These are phyloP conservation scores for Cercospora brassicicola DNA, from an alignment of 2,329 filamentous ascomycete species.

Conservation along the genomic window DNA sequence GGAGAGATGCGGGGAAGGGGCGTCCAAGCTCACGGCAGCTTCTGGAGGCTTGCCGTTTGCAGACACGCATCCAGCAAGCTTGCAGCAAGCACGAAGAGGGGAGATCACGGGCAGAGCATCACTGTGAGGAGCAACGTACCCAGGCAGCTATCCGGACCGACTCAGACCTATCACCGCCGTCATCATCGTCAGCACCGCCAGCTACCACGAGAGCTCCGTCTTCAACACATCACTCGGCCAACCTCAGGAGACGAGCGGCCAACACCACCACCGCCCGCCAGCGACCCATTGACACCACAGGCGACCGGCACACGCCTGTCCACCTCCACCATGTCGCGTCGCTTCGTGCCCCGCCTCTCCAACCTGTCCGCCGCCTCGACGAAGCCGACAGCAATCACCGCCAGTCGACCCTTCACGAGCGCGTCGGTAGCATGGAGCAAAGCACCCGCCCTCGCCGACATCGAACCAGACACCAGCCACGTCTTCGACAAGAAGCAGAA, in stretches of 20 bases:
- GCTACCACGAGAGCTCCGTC: background rate
- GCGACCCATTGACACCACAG: background rate
- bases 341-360: conserved; percentile 26
- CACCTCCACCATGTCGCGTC: conserved; percentile 26
- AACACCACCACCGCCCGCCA: background rate
- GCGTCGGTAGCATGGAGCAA: conserved; percentile 21
- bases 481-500: conserved; percentile 81
- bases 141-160: background rate
- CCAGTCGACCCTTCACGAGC: conserved; percentile 21
- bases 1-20: background rate
- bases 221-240: background rate
- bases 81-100: background rate
- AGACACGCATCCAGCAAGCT: background rate
- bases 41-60: background rate
- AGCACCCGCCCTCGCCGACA: conserved; percentile 80
- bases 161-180: background rate
- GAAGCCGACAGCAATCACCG: conserved; percentile 9
- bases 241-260: background rate
- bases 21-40: background rate
- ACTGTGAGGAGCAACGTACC: background rate
- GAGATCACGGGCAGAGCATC: background rate
- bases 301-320: background rate
- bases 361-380: conserved; percentile 14
- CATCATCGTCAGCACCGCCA: background rate
- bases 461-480: conserved; percentile 69